A percentile compares a stretch with the other conserved stretches of the same genome.
phyloP scores from a whole-genome alignment of 2,329 filamentous ascomycete genomes.

The Venturia aucupariae region DNA sequence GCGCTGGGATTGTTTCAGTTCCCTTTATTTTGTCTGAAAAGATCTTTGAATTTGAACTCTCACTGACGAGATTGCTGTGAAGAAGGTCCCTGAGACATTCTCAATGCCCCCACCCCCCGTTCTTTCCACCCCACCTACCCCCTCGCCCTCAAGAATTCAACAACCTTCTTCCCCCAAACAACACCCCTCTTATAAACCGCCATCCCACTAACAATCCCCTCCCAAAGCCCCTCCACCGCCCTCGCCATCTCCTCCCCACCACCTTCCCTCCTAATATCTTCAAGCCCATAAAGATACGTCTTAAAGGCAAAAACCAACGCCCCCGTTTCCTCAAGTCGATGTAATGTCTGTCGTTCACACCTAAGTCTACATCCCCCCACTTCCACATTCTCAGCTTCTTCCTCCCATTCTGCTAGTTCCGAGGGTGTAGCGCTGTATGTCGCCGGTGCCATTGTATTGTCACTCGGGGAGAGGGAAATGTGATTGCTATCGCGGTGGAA shows the following conservation, averaged over 20 bases:
- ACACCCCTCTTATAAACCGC: conserved; percentile 48
- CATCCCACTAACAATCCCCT: conserved; percentile 49
- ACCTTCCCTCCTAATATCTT: conserved; percentile 48
- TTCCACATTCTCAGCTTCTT: conserved; percentile 30
- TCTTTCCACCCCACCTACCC: no score
- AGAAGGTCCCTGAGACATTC: no score
- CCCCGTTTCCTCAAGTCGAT: conserved; percentile 44
- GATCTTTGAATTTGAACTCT: no score
- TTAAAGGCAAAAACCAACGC: conserved; percentile 54
- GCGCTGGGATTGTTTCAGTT: no score
- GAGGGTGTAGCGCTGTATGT: conserved; percentile 10
- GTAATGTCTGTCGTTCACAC: conserved; percentile 53
- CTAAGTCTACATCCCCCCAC: conserved; percentile 40
- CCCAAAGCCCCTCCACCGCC: conserved; percentile 51
- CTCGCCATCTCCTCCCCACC: conserved; percentile 42
- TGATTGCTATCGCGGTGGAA: conserved; percentile 36
- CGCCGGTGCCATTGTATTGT: conserved; percentile 7
- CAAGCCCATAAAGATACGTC: conserved; percentile 51
- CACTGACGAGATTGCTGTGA: no score
- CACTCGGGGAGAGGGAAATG: conserved; percentile 19
- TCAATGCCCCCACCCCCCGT: no score
- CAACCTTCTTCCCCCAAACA: conserved; percentile 48
- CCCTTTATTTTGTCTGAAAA: no score
- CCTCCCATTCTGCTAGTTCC: conserved; percentile 23
- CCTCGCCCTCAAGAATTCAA: conserved; percentile 36